Evolutionary conservation across 2,329 filamentous ascomycete genomes (phyloP).

Genomic region (Cladophialophora chaetospira): DNA sequence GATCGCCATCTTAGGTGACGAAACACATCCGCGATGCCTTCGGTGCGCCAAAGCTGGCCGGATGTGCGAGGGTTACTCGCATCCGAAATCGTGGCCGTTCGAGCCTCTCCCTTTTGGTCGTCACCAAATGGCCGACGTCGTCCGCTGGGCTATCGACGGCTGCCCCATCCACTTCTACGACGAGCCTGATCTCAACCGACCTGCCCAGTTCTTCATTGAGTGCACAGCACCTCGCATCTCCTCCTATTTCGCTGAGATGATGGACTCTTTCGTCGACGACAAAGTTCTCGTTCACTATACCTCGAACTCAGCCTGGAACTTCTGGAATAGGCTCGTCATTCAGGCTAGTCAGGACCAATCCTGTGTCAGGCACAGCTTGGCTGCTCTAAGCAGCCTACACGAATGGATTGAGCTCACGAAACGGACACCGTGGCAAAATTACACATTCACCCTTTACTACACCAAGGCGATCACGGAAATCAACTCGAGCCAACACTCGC

Average conservation of each 20-base stretch:
- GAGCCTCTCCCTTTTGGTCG: neutral
- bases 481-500: conserved; percentile 17
- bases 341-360: conserved; percentile 19
- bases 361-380: conserved; percentile 21
- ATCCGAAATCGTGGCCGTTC: conserved; percentile 20
- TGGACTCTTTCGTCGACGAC: conserved; percentile 25
- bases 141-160: conserved; percentile 5
- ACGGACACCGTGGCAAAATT: conserved; percentile 23
- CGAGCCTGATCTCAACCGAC: conserved; percentile 20
- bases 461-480: conserved; percentile 25
- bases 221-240: conserved; percentile 22
- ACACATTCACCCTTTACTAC: conserved; percentile 22
- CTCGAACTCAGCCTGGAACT: conserved; percentile 14
- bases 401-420: conserved; percentile 26
- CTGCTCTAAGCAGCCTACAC: conserved; percentile 24
- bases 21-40: conserved; percentile 34
- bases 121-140: neutral
- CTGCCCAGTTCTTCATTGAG: conserved; percentile 22
- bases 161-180: conserved; percentile 22
- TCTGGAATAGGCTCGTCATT: conserved; percentile 21
- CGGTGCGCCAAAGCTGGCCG: conserved; percentile 38
- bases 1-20: conserved; percentile 28
- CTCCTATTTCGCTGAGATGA: conserved; percentile 24
- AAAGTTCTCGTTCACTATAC: conserved; percentile 14
- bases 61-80: conserved; percentile 36